Base-by-base conservation (phyloP, 331 rosid genomes). In the Ulmus americana region DNA sequence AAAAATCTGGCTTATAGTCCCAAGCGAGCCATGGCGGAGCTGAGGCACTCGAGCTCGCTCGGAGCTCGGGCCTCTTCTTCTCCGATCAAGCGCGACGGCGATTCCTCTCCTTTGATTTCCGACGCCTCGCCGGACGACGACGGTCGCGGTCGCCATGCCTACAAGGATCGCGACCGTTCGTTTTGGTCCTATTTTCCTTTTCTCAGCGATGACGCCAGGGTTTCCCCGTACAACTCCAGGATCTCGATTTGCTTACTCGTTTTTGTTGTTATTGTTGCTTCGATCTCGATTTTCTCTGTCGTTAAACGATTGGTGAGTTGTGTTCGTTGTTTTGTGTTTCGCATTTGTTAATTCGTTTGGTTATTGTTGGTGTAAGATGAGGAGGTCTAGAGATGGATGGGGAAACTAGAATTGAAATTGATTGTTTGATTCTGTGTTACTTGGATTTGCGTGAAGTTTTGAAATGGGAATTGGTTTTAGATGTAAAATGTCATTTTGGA, bases 71-170 rank as follows among this genome's bases (percentile, higher is more conserved):
- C 85, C 69, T 39, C 82, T 16, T 85, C 95, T 46, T 94, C 97
- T 58, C 97, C 99, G 55, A 77, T 85, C 87, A 90, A 85, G 80
- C 95, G 97, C 55, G 99, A 90, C 65, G 88, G 60, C 8, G 95
- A 79, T 56, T 71, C 88, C 3, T 84, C 95, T 1, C 97, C 97
- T 54, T 62, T 87, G 43, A 50, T 82, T 6, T 63, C 91, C 7
- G 86, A 78, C 42, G 69, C 70, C 42, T 71, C 68, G 71, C 75
- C 78, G 52, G 80, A 67, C 68, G 80, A 66, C 60, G 78, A 76
- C 45, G 81, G 78, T 43, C 86, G 62, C 65, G 90, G 84, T 71
- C 97, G 95, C 64, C 85, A 77, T 66, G 76, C 89, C 9, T 22
- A 76, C 13, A 87, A 85, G 59, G 94, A 87, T 70, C 99, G 99